Conservation (phyloP, 192 early-diverging fungal genomes). For the Geosiphon pyriformis region DNA sequence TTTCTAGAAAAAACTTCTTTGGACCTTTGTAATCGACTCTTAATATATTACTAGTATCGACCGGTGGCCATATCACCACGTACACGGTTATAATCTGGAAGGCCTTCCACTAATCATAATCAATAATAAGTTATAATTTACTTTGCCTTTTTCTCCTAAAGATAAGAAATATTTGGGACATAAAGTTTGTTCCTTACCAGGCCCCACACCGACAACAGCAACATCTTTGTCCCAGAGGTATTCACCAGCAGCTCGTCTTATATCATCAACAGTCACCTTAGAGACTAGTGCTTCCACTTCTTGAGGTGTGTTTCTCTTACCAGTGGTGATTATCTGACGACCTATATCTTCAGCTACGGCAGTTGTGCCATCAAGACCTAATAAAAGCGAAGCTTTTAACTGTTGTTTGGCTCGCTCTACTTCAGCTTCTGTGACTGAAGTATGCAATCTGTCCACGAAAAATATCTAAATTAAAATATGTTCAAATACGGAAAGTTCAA, state of each 20-base stretch:
- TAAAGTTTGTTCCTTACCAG: too few species aligned
- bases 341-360: conserved; percentile 97
- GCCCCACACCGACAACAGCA: conserved; percentile 74
- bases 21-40: too few species aligned
- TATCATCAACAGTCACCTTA: conserved; percentile 76
- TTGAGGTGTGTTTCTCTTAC: conserved; percentile 83
- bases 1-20: neutral
- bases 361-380: conserved; percentile 89
- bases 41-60: conserved; percentile 51
- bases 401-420: conserved; percentile 98
- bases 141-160: neutral
- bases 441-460: conserved; percentile 67
- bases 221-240: conserved; percentile 89
- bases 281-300: conserved; percentile 86
- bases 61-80: conserved; percentile 82
- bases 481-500: too few species aligned
- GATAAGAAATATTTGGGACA: neutral
- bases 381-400: conserved; percentile 89
- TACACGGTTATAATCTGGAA: conserved; percentile 87
- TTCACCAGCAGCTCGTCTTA: conserved; percentile 80
- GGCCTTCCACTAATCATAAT: conserved; percentile 55
- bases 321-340: conserved; percentile 88
- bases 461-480: neutral
- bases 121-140: neutral
- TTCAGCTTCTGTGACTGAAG: conserved; percentile 79